A percentile compares a stretch with the other conserved stretches of the same genome.
These are phyloP conservation scores for Naegleria gruberi DNA, from an alignment of 208 protist genomes.

Conservation along the genomic window DNA sequence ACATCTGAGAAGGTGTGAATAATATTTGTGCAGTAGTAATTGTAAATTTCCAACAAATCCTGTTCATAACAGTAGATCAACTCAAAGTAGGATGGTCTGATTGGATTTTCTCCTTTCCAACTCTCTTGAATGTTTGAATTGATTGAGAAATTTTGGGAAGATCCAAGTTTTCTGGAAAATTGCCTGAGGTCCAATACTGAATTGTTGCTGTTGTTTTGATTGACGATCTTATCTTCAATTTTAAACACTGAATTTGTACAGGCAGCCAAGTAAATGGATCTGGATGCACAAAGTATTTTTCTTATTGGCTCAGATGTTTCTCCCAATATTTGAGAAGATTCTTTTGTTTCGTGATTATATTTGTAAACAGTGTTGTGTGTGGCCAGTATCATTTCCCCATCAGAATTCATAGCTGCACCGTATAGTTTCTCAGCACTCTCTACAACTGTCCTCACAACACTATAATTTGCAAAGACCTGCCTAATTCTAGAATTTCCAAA, in stretches of 20 bases:
- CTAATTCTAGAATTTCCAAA: not conserved
- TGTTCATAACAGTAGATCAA: not conserved
- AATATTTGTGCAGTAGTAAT: not conserved
- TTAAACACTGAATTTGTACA: not conserved
- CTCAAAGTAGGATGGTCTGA: slow-evolving; percentile 1
- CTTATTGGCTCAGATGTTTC: not conserved
- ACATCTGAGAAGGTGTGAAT: not conserved
- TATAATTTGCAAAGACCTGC: not conserved
- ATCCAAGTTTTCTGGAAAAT: not conserved
- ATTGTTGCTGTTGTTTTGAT: not conserved
- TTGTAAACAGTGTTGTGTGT: not conserved
- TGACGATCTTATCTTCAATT: not conserved
- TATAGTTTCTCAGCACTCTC: not conserved
- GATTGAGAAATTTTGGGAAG: not conserved
- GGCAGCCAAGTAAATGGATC: not conserved
- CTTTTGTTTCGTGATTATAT: not conserved
- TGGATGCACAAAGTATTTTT: not conserved
- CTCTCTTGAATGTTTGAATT: not conserved
- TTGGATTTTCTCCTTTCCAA: not conserved
- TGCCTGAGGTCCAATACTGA: not conserved
- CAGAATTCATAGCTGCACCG: not conserved
- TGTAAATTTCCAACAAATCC: not conserved
- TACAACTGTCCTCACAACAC: not conserved
- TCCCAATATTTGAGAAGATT: not conserved
- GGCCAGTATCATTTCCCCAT: not conserved